Evolutionary conservation across 2,329 filamentous ascomycete genomes (phyloP).

Genomic region (Botryotinia narcissicola): DNA sequence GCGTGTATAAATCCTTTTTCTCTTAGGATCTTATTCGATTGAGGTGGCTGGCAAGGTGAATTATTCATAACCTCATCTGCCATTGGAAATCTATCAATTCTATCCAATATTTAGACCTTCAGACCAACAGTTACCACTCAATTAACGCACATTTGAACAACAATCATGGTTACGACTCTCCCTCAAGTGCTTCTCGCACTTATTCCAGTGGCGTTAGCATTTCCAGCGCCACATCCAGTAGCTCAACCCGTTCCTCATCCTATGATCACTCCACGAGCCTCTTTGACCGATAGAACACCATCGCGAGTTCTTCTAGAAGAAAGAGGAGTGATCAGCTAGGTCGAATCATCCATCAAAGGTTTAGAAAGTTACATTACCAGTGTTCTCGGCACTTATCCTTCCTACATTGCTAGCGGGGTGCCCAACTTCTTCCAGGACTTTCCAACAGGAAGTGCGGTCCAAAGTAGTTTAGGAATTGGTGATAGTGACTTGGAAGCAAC

Average conservation of each 20-base stretch:
- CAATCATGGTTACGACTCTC: constrained; percentile 14
- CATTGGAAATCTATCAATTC: not conserved
- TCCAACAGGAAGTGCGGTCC: constrained; percentile 59
- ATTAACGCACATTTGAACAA: not conserved
- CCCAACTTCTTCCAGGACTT: constrained; percentile 67
- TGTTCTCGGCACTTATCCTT: constrained; percentile 55
- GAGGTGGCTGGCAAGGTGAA: not conserved
- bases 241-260: constrained; percentile 41
- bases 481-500: constrained; percentile 57
- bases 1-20: not conserved
- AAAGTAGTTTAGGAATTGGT: constrained; percentile 59
- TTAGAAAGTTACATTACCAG: constrained; percentile 50
- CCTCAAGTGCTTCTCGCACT: constrained; percentile 26
- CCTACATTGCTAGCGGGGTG: constrained; percentile 61
- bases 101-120: no score
- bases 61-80: not conserved
- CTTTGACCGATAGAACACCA: constrained; percentile 40
- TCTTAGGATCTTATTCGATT: not conserved
- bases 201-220: constrained; percentile 31
- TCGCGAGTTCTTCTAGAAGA: constrained; percentile 41
- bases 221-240: constrained; percentile 30
- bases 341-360: constrained; percentile 42
- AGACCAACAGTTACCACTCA: not conserved
- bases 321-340: constrained; percentile 45
- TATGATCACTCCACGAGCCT: constrained; percentile 48